These are phyloP conservation scores for Eucalyptus regnans DNA, from an alignment of 345 rosid genomes.

Conservation along the genomic window DNA sequence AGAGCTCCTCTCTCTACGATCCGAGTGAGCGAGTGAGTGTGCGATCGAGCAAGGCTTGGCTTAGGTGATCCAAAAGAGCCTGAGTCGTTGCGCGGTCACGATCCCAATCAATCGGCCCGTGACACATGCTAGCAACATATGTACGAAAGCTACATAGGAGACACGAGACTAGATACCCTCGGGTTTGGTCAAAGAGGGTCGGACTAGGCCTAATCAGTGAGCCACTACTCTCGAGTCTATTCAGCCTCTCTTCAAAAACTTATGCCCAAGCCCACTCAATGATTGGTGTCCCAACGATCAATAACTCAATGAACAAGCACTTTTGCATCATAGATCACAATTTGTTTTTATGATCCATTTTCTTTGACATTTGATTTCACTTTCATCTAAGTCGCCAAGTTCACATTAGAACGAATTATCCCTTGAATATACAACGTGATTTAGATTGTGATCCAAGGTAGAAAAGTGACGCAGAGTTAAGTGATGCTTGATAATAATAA, in stretches of 20 bases:
- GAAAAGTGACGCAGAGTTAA: neutral
- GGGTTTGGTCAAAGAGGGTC: neutral
- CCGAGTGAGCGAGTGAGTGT: too few species aligned
- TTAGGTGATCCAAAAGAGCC: too few species aligned
- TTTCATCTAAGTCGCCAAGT: neutral
- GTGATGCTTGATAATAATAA: neutral
- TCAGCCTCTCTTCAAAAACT: neutral
- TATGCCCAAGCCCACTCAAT: neutral
- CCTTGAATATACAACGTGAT: neutral
- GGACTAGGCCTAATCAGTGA: neutral
- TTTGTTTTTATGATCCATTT: neutral
- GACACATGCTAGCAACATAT: neutral
- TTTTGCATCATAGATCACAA: neutral
- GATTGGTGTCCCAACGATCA: rapidly evolving
- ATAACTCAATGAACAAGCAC: neutral
- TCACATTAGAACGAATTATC: neutral
- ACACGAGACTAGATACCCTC: rapidly evolving
- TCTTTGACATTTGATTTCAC: neutral
- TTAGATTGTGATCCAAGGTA: neutral
- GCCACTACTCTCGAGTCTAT: neutral
- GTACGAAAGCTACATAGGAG: neutral
- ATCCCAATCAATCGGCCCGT: too few species aligned
- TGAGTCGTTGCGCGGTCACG: too few species aligned
- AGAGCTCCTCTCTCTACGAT: too few species aligned
- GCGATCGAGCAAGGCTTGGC: too few species aligned